Base-by-base conservation (phyloP, 352 stramenopile genomes). In the Globisporangium viniferum region DNA sequence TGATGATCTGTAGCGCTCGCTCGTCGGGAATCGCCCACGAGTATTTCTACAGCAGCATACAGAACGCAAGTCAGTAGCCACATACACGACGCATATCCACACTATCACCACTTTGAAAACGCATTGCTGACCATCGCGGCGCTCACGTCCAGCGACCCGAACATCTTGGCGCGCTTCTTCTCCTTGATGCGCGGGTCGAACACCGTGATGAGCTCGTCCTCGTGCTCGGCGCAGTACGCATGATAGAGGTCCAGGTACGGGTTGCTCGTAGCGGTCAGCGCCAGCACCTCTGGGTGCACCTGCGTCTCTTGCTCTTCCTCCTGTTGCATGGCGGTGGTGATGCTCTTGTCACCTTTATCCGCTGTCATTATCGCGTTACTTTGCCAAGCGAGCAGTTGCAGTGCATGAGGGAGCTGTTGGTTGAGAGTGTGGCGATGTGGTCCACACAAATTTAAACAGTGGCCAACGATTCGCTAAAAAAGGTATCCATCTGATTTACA, bases 21-120 rank as follows among this genome's bases (percentile, higher is more conserved):
- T 93, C 80, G 74, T 97, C 84, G 0, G 95, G 95, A 54, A 96
- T 97, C 27, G 93, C 93, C 95, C 94, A 98, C 48, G 90, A 81
- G 75, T 97, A 98, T 74, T 89, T 89, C 82, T 98, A 77, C 57
- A 66, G 7, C 29, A 51, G 18, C 18, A 51, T 10, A 51, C 18
- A 51, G 44, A 5, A 24, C 44, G 24, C 44, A 51, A 12, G 44
- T 51, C 54, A 74, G 12, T 46, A 27, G 39, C 4, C n/a, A 24
- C 24, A 62, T 9, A 54, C 31, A 33, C 5, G 31, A 33, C 5
- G 31, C n/a, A 48, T 51, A 62, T 5, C 57, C 49, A 8, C 49
- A 51, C 10, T 20, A 18, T 5, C 15, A 63, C 2, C 36, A 57
- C 35, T 51, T 24, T 24, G 24, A 10, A 14, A 18, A 6, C 22